phyloP scores from a whole-genome alignment of 257 asterid species.

The Ehretia macrophylla region DNA sequence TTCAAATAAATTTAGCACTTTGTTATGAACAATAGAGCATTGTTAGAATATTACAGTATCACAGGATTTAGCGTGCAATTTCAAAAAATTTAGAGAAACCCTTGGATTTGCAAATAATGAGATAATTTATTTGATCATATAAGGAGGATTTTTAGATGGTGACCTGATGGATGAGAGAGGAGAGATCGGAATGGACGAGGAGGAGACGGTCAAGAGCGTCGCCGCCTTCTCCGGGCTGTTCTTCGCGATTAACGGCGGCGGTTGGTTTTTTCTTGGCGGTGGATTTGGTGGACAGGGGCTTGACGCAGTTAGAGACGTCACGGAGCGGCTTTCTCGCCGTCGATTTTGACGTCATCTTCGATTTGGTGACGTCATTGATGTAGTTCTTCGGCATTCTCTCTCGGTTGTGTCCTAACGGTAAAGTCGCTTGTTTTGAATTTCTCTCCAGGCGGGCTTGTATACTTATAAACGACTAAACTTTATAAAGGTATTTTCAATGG shows the following conservation, averaged over 20 bases:
- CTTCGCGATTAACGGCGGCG: constrained; percentile 13
- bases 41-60: no score
- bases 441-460: neutral
- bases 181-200: constrained; percentile 64
- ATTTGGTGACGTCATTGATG: constrained; percentile 4
- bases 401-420: neutral
- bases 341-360: constrained; percentile 27
- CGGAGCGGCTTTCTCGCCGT: constrained; percentile 47
- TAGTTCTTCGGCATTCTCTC: constrained; percentile 37
- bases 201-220: constrained; percentile 61
- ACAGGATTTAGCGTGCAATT: no score
- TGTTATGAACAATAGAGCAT: no score
- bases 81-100: neutral
- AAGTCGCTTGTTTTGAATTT: neutral
- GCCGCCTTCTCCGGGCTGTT: constrained; percentile 18
- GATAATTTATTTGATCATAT: neutral
- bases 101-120: neutral
- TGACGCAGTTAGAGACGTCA: constrained; percentile 48
- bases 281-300: constrained; percentile 2
- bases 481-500: no score
- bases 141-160: neutral
- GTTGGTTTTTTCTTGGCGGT: neutral
- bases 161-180: constrained; percentile 60
- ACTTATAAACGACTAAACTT: no score
- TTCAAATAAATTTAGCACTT: no score